A percentile compares a stretch with the other conserved stretches of the same genome.
These are phyloP conservation scores for Cladophialophora immunda DNA, from an alignment of 2,329 filamentous ascomycete species.

Conservation along the genomic window DNA sequence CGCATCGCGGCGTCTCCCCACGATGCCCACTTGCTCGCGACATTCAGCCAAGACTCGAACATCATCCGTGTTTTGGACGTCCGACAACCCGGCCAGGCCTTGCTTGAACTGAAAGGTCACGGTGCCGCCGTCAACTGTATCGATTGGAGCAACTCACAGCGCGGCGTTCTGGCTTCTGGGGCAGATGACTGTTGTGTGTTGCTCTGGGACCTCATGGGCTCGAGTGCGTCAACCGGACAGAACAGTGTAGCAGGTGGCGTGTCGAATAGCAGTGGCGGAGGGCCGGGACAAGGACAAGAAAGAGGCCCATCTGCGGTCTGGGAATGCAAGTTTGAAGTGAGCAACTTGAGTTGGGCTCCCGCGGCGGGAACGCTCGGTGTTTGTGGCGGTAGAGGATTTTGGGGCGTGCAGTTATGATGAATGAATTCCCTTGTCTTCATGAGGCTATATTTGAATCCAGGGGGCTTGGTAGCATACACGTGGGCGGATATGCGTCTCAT, in stretches of 20 bases:
- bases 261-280: conserved; percentile 26
- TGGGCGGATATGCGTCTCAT: background rate
- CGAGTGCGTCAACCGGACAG: conserved; percentile 24
- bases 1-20: conserved; percentile 77
- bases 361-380: conserved; percentile 54
- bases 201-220: conserved; percentile 89
- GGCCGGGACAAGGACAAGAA: conserved; percentile 44
- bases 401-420: conserved; percentile 49
- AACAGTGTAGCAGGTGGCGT: conserved; percentile 30
- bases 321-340: conserved; percentile 57
- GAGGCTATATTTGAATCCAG: background rate
- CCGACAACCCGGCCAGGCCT: conserved; percentile 91
- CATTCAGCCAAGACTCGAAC: conserved; percentile 92
- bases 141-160: conserved; percentile 89
- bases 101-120: conserved; percentile 92
- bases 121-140: conserved; percentile 86
- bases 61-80: conserved; percentile 95
- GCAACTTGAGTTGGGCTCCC: conserved; percentile 59
- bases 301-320: conserved; percentile 56
- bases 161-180: conserved; percentile 89
- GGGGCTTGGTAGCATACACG: background rate
- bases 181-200: conserved; percentile 91
- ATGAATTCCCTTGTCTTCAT: conserved; percentile 1
- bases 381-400: conserved; percentile 55
- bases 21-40: conserved; percentile 94